Conservation (phyloP, 2,329 filamentous ascomycete species). For the Alternaria burnsii region DNA sequence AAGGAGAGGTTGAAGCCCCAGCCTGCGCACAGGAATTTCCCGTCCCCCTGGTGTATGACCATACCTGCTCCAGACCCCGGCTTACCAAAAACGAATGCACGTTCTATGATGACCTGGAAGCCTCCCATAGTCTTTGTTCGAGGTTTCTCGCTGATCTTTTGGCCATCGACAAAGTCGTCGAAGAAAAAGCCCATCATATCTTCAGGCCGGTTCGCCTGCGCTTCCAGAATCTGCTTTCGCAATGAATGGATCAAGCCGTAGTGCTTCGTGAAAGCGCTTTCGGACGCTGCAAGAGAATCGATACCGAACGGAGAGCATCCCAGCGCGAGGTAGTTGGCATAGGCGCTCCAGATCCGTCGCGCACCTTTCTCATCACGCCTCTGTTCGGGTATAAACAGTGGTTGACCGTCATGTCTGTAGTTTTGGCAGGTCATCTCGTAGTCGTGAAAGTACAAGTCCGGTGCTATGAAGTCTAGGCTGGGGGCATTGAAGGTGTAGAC, state of each 20-base stretch:
- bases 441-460: constrained; percentile 58
- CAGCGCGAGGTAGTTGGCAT: constrained; percentile 11
- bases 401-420: constrained; percentile 54
- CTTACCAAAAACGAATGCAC: constrained; percentile 55
- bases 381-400: constrained; percentile 61
- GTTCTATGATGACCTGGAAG: constrained; percentile 48
- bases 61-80: constrained; percentile 51
- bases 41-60: constrained; percentile 48
- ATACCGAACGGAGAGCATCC: constrained; percentile 35
- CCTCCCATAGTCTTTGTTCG: constrained; percentile 36
- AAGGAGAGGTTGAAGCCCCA: constrained; percentile 52
- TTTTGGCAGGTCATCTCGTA: constrained; percentile 53
- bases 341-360: constrained; percentile 15
- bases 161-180: constrained; percentile 42
- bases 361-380: constrained; percentile 53
- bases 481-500: constrained; percentile 54
- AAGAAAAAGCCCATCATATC: constrained; percentile 51
- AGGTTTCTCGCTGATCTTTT: constrained; percentile 28
- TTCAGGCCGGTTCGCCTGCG: constrained; percentile 45
- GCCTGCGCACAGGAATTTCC: constrained; percentile 54
- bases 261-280: constrained; percentile 45
- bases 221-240: constrained; percentile 40
- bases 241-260: constrained; percentile 49
- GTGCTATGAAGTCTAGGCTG: constrained; percentile 55
- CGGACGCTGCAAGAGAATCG: constrained; percentile 47